These are phyloP conservation scores for Ascochyta pisi DNA, from an alignment of 2,329 filamentous ascomycete genomes.

Conservation along the genomic window DNA sequence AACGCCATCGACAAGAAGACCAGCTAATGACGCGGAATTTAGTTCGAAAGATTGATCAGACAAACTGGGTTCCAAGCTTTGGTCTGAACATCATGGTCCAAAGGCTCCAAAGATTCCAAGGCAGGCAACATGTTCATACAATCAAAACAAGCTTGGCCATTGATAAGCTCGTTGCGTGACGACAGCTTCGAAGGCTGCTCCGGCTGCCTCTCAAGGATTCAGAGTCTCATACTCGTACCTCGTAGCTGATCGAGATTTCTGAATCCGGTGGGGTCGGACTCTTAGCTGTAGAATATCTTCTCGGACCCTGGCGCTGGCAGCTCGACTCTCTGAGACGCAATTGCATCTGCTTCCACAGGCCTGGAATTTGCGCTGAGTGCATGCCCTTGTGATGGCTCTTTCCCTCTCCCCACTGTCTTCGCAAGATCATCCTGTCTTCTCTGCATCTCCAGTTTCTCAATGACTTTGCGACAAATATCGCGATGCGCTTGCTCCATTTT, in stretches of 20 bases:
- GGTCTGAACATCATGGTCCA: too few species aligned
- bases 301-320: slow-evolving; percentile 22
- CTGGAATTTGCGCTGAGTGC: background rate
- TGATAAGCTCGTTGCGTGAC: too few species aligned
- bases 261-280: background rate
- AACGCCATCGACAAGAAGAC: too few species aligned
- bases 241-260: background rate
- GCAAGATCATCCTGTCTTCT: slow-evolving; percentile 28
- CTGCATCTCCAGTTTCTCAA: slow-evolving; percentile 41
- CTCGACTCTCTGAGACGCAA: slow-evolving; percentile 21
- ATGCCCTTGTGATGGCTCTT: slow-evolving; percentile 1
- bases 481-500: slow-evolving; percentile 44
- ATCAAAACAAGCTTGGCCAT: too few species aligned
- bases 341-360: slow-evolving; percentile 19
- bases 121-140: too few species aligned
- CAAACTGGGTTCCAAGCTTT: too few species aligned
- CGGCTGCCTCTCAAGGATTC: too few species aligned
- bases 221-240: too few species aligned
- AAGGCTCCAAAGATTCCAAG: too few species aligned
- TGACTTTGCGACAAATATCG: slow-evolving; percentile 43
- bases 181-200: too few species aligned
- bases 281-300: slow-evolving; percentile 33
- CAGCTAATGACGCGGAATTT: too few species aligned
- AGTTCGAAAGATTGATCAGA: too few species aligned
- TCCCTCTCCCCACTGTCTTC: slow-evolving; percentile 25